phyloP scores from a whole-genome alignment of 768 basidiomycete genomes.

The Lentinula edodes region DNA sequence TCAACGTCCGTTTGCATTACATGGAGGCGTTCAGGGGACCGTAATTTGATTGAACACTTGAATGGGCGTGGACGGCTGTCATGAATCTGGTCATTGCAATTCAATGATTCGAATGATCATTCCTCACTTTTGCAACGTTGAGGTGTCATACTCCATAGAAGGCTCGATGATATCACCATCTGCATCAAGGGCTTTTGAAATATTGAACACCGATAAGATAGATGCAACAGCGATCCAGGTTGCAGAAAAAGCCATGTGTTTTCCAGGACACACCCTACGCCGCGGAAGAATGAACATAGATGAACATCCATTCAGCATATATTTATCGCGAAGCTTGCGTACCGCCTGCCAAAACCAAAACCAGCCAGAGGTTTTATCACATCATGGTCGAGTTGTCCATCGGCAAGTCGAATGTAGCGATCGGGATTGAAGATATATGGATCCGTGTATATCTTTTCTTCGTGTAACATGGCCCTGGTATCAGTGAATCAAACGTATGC shows the following conservation, averaged over 20 bases:
- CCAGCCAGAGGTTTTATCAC: not conserved
- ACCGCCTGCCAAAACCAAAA: constrained; percentile 8
- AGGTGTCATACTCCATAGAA: constrained; percentile 1
- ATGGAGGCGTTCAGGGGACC: not conserved
- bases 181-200: constrained; percentile 9
- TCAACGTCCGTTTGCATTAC: not conserved
- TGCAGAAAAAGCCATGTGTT: constrained; percentile 19
- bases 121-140: not conserved
- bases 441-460: constrained; percentile 21
- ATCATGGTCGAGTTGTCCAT: constrained; percentile 4
- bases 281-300: not conserved
- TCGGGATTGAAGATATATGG: constrained; percentile 26
- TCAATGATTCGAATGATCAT: not conserved
- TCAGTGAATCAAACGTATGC: not conserved
- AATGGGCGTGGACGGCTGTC: not conserved
- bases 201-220: constrained; percentile 22
- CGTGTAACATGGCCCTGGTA: constrained; percentile 24
- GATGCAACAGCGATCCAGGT: constrained; percentile 22
- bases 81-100: too few relatives aligned
- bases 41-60: not conserved
- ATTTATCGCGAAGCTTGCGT: not conserved
- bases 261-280: not conserved
- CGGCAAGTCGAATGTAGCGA: constrained; percentile 21
- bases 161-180: constrained; percentile 7
- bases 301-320: not conserved